phyloP scores from a whole-genome alignment of 352 stramenopile species.

The Phytophthora citricola region DNA sequence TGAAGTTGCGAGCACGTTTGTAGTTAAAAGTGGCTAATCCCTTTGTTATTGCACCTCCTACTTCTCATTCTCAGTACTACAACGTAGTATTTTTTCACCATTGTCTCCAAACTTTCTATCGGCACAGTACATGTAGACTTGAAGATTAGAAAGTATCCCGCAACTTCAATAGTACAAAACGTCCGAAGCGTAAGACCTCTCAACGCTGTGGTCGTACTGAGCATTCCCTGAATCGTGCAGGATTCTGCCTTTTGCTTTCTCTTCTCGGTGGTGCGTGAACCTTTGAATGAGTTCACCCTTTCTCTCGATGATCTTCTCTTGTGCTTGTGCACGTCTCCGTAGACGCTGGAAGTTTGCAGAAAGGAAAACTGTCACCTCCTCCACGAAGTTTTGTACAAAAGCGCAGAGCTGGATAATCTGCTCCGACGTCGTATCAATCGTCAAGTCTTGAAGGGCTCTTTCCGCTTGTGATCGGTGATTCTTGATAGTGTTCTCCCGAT shows the following conservation, averaged over 20 bases:
- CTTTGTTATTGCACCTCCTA: too few species aligned
- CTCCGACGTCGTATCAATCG: conserved; percentile 18
- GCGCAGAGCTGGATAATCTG: conserved; percentile 35
- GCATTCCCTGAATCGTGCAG: conserved; percentile 61
- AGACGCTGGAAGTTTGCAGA: conserved; percentile 34
- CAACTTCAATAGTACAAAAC: not conserved
- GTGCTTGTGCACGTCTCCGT: conserved; percentile 43
- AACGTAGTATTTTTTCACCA: not conserved
- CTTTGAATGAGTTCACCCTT: conserved; percentile 66
- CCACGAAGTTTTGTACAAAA: conserved; percentile 38
- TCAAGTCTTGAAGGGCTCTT: conserved; percentile 19
- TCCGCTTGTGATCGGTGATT: conserved; percentile 18
- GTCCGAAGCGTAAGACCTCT: conserved; percentile 1
- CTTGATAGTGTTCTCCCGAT: conserved; percentile 20
- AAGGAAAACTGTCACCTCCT: conserved; percentile 29
- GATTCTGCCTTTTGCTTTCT: conserved; percentile 42
- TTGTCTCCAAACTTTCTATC: not conserved
- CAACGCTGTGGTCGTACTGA: conserved; percentile 40
- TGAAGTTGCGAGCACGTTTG: too few species aligned
- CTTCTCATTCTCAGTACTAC: too few species aligned
- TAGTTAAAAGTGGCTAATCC: too few species aligned
- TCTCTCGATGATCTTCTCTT: conserved; percentile 64
- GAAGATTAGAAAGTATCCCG: too few species aligned
- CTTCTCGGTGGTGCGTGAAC: conserved; percentile 66
- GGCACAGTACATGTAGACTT: not conserved